These are phyloP conservation scores for Diplodia intermedia DNA, from an alignment of 2,329 filamentous ascomycete species.

Conservation along the genomic window DNA sequence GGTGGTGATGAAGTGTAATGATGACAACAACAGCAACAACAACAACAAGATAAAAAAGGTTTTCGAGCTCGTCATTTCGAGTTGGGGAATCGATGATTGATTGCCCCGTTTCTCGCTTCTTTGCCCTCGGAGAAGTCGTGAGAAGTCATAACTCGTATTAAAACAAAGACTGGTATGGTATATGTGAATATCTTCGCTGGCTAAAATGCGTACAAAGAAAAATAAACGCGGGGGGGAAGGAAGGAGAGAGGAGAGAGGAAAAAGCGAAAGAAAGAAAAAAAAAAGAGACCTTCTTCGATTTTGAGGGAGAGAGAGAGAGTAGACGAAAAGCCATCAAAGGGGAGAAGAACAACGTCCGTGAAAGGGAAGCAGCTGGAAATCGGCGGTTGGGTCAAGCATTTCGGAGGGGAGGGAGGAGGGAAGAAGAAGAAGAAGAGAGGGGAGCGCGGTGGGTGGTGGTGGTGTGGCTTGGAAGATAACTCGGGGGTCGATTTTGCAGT, in stretches of 20 bases:
- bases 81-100: background rate
- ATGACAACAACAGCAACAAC: background rate
- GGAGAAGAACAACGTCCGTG: too few relatives aligned
- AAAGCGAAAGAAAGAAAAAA: background rate
- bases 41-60: background rate
- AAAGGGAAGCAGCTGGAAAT: too few relatives aligned
- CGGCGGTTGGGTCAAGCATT: too few relatives aligned
- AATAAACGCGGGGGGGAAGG: background rate
- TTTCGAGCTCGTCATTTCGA: background rate
- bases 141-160: conserved; percentile 30
- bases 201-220: conserved; percentile 12
- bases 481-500: too few relatives aligned
- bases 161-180: background rate
- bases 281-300: background rate
- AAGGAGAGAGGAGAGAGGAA: background rate
- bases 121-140: background rate
- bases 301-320: background rate
- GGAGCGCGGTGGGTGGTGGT: too few relatives aligned
- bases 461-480: too few relatives aligned
- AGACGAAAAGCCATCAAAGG: background rate
- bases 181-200: conserved; percentile 4
- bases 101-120: background rate
- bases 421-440: too few relatives aligned
- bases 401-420: too few relatives aligned
- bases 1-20: background rate